A percentile compares a stretch with the other conserved stretches of the same genome.
phyloP scores from a whole-genome alignment of 2,329 filamentous ascomycete genomes.

The Exophiala phaeomuriformis region DNA sequence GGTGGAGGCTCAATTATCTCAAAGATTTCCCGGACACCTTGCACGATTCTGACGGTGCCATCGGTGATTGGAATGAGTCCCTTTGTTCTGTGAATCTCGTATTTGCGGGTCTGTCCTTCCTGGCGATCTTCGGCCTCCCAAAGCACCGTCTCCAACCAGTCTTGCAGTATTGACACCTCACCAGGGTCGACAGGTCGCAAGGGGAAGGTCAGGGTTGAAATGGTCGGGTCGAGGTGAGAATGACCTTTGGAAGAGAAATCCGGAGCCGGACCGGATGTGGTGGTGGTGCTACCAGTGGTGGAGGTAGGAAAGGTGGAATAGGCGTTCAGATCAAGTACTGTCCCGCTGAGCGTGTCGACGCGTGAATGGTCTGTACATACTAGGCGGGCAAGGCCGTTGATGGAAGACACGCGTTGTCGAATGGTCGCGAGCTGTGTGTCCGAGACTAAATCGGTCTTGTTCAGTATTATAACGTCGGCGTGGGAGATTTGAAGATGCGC shows the following conservation, averaged over 20 bases:
- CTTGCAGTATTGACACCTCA: slow-evolving; percentile 61
- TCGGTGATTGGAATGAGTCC: slow-evolving; percentile 62
- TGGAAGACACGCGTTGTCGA: slow-evolving; percentile 64
- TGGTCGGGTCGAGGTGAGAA: slow-evolving; percentile 82
- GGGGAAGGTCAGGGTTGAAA: slow-evolving; percentile 70
- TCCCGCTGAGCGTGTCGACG: slow-evolving; percentile 74
- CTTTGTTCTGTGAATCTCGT: slow-evolving; percentile 85
- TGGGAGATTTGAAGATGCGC: slow-evolving; percentile 96
- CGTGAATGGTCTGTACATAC: slow-evolving; percentile 72
- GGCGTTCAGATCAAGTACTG: slow-evolving; percentile 82
- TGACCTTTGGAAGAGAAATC: slow-evolving; percentile 71
- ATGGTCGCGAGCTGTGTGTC: slow-evolving; percentile 62
- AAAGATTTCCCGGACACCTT: slow-evolving; percentile 89
- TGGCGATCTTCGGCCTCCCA: slow-evolving; percentile 54
- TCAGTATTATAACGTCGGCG: slow-evolving; percentile 88
- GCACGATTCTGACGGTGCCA: slow-evolving; percentile 67
- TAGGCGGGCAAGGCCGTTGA: slow-evolving; percentile 82
- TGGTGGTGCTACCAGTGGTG: neutral
- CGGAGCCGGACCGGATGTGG: slow-evolving; percentile 34
- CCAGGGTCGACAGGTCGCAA: slow-evolving; percentile 53
- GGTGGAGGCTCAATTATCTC: slow-evolving; percentile 63
- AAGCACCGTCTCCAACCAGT: slow-evolving; percentile 72
- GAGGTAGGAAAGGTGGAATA: slow-evolving; percentile 70
- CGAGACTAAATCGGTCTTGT: slow-evolving; percentile 82
- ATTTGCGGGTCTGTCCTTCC: slow-evolving; percentile 33